phyloP scores from a whole-genome alignment of 2,329 filamentous ascomycete genomes.

The Blastomyces gilchristii region DNA sequence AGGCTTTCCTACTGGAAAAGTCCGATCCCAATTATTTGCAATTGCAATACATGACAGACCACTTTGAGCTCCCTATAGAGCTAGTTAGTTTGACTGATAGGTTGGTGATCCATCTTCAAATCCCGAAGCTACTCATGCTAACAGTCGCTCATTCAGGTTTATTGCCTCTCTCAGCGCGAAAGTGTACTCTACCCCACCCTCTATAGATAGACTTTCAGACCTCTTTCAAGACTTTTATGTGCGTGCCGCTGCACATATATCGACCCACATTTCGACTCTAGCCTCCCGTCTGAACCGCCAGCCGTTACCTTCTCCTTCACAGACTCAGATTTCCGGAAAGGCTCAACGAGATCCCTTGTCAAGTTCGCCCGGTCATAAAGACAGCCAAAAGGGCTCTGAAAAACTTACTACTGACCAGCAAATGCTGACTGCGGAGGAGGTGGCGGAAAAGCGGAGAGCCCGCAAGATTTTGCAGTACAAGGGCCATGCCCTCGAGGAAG shows the following conservation, averaged over 20 bases:
- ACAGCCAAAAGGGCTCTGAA: slow-evolving; percentile 27
- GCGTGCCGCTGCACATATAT: slow-evolving; percentile 68
- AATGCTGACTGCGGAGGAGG: slow-evolving; percentile 83
- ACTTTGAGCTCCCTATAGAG: slow-evolving; percentile 87
- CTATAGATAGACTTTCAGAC: slow-evolving; percentile 69
- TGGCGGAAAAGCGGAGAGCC: slow-evolving; percentile 67
- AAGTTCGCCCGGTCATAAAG: slow-evolving; percentile 44
- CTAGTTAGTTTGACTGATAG: slow-evolving; percentile 81
- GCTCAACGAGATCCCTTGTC: slow-evolving; percentile 46
- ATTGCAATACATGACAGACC: slow-evolving; percentile 43
- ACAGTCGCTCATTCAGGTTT: slow-evolving; percentile 49
- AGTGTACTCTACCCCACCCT: slow-evolving; percentile 73
- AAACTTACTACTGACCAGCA: slow-evolving; percentile 52
- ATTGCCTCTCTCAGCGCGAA: slow-evolving; percentile 81
- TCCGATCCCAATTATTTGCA: slow-evolving; percentile 22
- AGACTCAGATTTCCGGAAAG: slow-evolving; percentile 47
- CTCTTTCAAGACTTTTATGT: slow-evolving; percentile 92
- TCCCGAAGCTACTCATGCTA: not conserved
- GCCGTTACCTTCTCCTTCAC: slow-evolving; percentile 45
- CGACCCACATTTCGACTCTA: slow-evolving; percentile 73
- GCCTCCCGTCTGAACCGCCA: slow-evolving; percentile 65
- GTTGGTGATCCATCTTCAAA: slow-evolving; percentile 51
- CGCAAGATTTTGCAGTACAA: slow-evolving; percentile 71
- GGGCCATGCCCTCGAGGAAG: slow-evolving; percentile 69
- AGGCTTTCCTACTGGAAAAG: slow-evolving; percentile 5